These are phyloP conservation scores for Tylopilus subfusipes DNA, from an alignment of 768 basidiomycete genomes.

Conservation along the genomic window DNA sequence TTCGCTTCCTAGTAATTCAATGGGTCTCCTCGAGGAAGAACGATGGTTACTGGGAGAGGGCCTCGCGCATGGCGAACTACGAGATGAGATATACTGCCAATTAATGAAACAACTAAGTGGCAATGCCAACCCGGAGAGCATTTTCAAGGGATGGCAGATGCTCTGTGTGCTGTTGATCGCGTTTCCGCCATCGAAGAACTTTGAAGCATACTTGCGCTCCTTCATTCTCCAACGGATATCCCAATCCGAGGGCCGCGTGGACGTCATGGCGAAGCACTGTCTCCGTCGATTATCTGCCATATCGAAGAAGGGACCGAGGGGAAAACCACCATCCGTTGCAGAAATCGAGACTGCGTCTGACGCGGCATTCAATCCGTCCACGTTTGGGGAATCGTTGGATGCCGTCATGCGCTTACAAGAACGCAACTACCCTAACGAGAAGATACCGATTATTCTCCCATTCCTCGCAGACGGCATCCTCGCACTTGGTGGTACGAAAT, in stretches of 20 bases:
- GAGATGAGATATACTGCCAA: constrained; percentile 94
- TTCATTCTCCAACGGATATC: constrained; percentile 71
- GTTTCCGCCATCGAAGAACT: constrained; percentile 92
- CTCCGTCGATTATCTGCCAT: constrained; percentile 72
- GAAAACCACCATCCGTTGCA: constrained; percentile 72
- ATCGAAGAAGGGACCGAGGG: constrained; percentile 80
- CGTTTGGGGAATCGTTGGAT: constrained; percentile 87
- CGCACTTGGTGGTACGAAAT: constrained; percentile 76
- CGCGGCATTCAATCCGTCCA: constrained; percentile 92
- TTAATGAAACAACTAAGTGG: constrained; percentile 85
- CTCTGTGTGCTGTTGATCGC: constrained; percentile 87
- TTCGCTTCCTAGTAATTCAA: constrained; percentile 40
- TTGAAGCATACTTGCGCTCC: constrained; percentile 77
- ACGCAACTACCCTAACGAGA: constrained; percentile 78
- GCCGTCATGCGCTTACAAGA: constrained; percentile 81
- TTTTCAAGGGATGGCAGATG: constrained; percentile 91
- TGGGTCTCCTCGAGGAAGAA: constrained; percentile 72
- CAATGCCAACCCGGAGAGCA: constrained; percentile 80
- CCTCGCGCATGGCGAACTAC: constrained; percentile 72
- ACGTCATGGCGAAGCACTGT: constrained; percentile 90
- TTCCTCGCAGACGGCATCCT: constrained; percentile 93
- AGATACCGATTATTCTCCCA: constrained; percentile 89
- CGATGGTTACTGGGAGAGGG: constrained; percentile 83
- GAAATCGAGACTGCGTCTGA: constrained; percentile 96
- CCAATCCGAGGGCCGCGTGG: constrained; percentile 72